Evolutionary conservation across 495 filamentous ascomycete species (phyloP), one percentile per base, ranked within the genome.

Genomic region (Aspergillus mulundensis): DNA sequence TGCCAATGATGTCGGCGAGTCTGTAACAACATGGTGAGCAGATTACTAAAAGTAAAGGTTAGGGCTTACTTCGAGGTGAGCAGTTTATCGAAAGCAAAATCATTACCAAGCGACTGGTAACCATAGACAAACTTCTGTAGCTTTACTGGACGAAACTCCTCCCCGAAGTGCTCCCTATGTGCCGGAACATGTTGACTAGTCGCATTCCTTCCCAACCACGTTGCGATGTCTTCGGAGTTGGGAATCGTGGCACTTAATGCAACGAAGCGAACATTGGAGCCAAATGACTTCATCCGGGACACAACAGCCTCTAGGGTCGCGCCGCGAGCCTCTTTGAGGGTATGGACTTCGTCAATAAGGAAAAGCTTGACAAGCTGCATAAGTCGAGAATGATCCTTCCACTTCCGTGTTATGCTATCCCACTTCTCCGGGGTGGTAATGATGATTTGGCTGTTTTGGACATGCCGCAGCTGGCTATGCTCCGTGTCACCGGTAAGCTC

Each of bases 371-470:
- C 85, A 58, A 97, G 73, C 58, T 90, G 82, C 71, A 97, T 84
- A 20, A 98, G 74, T 60, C 80, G 89, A 46, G 78, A 78, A 64
- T 97, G 90, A 61, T 97, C 94, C 61, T 89, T 86, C 94, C 94
- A 98, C 69, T 91, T 94, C 28, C 94, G 81, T 1, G 94, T 98
- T 69, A 98, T 88, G 56, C 90, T 95, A 69, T 98, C 94, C 94
- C 94, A 98, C 67, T 98, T 98, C 70, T 98, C 94, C 0, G 94
- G 94, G 0, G 94, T 98, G 0, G 94, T 97, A 47, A 98, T 86
- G 55, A 98, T 96, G 54, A 98, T 91, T 49, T 86, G 87, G 34
- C 92, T 93, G 61, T 75, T 84, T 50, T 91, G 87, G 12, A 96
- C 88, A 56, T 79, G 84, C 42, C 76, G 77, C 55, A 96, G 75